Conservation (phyloP, 1,284 basidiomycete genomes). For the Ceratobasidium sp. region DNA sequence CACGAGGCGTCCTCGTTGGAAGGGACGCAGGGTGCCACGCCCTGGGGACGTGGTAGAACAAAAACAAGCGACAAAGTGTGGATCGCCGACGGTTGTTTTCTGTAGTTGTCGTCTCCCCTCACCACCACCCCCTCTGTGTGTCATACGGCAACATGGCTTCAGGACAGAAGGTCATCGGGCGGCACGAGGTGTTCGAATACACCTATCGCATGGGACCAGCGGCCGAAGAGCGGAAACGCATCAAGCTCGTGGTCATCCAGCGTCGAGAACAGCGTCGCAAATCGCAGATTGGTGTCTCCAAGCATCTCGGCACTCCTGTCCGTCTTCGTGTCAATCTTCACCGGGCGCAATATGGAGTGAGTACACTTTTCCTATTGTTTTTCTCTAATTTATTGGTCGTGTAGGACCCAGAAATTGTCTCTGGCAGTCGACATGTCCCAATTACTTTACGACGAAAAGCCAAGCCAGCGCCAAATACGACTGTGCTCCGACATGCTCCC, state of each 20-base stretch:
- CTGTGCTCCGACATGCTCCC: neutral
- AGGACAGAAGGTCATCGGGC: conserved; percentile 23
- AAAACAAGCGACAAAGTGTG: neutral
- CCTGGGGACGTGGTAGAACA: neutral
- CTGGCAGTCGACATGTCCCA: conserved; percentile 1
- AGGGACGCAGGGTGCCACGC: neutral
- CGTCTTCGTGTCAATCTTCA: conserved; percentile 26
- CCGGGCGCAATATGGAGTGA: conserved; percentile 14
- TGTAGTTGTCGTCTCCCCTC: neutral
- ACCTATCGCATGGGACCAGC: conserved; percentile 1
- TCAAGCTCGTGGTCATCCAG: conserved; percentile 36
- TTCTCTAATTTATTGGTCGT: conserved; percentile 3
- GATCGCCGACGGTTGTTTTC: neutral
- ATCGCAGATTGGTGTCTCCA: conserved; percentile 12
- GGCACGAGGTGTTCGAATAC: conserved; percentile 34
- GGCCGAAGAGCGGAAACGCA: conserved; percentile 21
- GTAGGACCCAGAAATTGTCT: conserved; percentile 25
- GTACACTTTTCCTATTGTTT: neutral
- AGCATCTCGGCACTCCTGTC: conserved; percentile 15
- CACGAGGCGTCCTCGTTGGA: conserved; percentile 1
- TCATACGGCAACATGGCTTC: conserved; percentile 1
- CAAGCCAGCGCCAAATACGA: conserved; percentile 7
- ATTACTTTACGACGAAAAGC: conserved; percentile 29
- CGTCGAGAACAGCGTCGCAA: conserved; percentile 29
- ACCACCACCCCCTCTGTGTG: neutral